Evolutionary conservation across 1,284 basidiomycete genomes (phyloP).

Genomic region (Prillingera fragicola): DNA sequence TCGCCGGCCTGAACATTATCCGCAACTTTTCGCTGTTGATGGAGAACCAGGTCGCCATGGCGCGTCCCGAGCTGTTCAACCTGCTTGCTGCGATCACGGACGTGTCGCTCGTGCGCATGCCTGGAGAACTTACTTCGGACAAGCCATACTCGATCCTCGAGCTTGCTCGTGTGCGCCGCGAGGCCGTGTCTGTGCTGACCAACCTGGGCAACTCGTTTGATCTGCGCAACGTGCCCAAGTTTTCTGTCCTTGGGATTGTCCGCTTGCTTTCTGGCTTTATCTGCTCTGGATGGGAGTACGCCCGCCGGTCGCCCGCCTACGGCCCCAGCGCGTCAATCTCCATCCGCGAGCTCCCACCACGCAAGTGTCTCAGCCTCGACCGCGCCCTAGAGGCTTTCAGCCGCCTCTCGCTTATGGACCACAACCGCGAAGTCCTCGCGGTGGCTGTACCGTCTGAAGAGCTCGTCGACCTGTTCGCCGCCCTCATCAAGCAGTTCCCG

Average conservation of each 20-base stretch:
- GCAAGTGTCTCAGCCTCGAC: conserved; percentile 34
- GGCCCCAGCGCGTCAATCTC: conserved; percentile 22
- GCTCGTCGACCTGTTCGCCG: conserved; percentile 61
- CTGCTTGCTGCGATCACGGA: conserved; percentile 62
- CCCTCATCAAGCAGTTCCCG: conserved; percentile 75
- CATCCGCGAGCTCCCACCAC: conserved; percentile 24
- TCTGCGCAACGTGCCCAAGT: conserved; percentile 41
- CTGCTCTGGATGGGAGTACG: conserved; percentile 52
- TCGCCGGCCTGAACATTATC: conserved; percentile 71
- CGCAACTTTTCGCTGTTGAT: conserved; percentile 73
- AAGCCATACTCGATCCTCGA: conserved; percentile 63
- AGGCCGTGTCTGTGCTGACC: conserved; percentile 66
- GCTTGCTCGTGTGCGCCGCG: conserved; percentile 68
- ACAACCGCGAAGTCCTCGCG: conserved; percentile 70
- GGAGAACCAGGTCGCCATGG: conserved; percentile 68
- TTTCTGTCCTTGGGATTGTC: conserved; percentile 57
- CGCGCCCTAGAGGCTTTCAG: conserved; percentile 75
- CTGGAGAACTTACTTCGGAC: conserved; percentile 18
- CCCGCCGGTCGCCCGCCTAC: conserved; percentile 51
- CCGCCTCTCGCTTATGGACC: conserved; percentile 66
- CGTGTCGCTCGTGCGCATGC: conserved; percentile 51
- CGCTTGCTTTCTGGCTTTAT: conserved; percentile 70
- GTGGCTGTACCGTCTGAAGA: conserved; percentile 56
- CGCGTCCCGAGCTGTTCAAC: conserved; percentile 59
- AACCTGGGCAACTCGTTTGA: conserved; percentile 58